A percentile compares a stretch with the other conserved stretches of the same genome.
Conservation (phyloP, 352 stramenopile genomes). For the Phytophthora hybrid region DNA sequence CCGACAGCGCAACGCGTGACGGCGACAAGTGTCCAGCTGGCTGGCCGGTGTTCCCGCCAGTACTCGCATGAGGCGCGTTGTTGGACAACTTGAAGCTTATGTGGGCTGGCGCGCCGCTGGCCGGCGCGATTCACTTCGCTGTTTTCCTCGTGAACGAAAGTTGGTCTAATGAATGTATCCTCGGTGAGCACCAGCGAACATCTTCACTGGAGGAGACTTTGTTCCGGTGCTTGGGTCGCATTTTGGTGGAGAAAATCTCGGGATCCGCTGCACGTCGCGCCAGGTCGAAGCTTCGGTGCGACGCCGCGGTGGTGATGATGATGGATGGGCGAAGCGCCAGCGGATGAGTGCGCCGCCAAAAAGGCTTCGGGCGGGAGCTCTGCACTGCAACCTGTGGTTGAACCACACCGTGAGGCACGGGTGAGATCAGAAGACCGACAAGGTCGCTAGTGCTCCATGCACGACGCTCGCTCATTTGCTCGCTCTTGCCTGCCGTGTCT, state of each 20-base stretch:
- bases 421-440: not conserved
- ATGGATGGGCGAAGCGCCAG: slow-evolving; percentile 16
- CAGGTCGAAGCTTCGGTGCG: not conserved
- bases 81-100: slow-evolving; percentile 27
- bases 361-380: slow-evolving; percentile 9
- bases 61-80: slow-evolving; percentile 19
- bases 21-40: slow-evolving; percentile 35
- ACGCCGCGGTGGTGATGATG: slow-evolving; percentile 8
- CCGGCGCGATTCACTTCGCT: slow-evolving; percentile 1
- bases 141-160: slow-evolving; percentile 20
- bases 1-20: slow-evolving; percentile 20
- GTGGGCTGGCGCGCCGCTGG: not conserved
- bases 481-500: not conserved
- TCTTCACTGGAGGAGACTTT: not conserved
- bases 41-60: slow-evolving; percentile 5
- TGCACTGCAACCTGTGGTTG: slow-evolving; percentile 2
- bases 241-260: slow-evolving; percentile 25
- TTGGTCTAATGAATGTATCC: slow-evolving; percentile 5
- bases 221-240: slow-evolving; percentile 7
- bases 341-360: slow-evolving; percentile 30
- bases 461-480: slow-evolving; percentile 18
- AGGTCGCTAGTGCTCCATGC: slow-evolving; percentile 5
- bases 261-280: slow-evolving; percentile 12
- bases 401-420: slow-evolving; percentile 15
- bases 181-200: not conserved